Conservation (phyloP, 129 eudicot genomes). For the Tanacetum coccineum region DNA sequence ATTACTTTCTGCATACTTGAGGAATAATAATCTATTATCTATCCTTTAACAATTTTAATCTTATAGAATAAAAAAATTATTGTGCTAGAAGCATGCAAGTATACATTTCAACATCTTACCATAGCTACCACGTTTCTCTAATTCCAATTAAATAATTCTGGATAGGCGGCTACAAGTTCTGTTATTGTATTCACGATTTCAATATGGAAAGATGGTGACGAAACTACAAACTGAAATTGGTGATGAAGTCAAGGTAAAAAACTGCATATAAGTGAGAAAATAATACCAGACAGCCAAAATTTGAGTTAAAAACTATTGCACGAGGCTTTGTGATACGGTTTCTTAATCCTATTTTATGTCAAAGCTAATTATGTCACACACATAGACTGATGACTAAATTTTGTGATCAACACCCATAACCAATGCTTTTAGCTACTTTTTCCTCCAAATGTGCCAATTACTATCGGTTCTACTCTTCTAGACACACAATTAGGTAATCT, state of each 20-base stretch:
- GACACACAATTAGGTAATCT: no score
- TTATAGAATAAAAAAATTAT: background rate
- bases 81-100: conserved; percentile 1
- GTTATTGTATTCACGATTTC: no score
- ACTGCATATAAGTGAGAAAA: background rate
- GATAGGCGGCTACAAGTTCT: no score
- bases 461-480: no score
- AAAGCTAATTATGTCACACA: background rate
- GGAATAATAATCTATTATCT: background rate
- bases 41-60: background rate
- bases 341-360: no score
- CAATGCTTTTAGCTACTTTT: no score
- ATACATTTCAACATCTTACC: background rate
- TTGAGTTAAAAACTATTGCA: background rate
- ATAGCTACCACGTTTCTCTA: no score
- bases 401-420: background rate
- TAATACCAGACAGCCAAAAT: background rate
- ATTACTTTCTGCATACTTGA: background rate
- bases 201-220: no score
- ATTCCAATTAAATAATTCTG: no score
- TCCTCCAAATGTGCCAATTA: no score
- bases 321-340: no score
- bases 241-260: background rate
- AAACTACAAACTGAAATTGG: background rate
- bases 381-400: conserved; percentile 1